Conservation (phyloP, 2,329 filamentous ascomycete genomes). For the Botrytis byssoidea region DNA sequence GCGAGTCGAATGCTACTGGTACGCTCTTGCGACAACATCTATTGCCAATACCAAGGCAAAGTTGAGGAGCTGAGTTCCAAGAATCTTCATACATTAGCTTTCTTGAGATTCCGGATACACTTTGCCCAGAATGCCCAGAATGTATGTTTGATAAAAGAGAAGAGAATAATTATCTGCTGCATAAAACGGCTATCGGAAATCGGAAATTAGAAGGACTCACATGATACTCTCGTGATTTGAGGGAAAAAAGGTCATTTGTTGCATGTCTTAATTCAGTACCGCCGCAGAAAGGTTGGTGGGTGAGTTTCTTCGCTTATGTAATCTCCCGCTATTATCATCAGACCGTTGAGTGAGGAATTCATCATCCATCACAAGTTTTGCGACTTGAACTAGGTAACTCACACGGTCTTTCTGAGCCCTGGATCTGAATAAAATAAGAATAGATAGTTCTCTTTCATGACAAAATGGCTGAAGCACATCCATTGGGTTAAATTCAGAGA, state of each 20-base stretch:
- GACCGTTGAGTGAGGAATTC: neutral
- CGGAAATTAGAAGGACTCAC: neutral
- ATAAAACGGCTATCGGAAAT: neutral
- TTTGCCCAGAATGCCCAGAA: neutral
- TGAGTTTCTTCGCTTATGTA: neutral
- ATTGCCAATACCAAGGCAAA: constrained; percentile 10
- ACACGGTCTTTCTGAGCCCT: neutral
- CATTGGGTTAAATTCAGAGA: neutral
- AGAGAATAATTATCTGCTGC: neutral
- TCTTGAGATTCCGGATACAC: neutral
- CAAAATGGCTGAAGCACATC: neutral
- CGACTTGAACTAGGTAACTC: neutral
- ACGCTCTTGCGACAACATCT: neutral
- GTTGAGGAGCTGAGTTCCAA: neutral
- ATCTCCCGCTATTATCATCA: neutral
- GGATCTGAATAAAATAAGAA: neutral
- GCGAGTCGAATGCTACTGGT: neutral
- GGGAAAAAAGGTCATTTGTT: neutral
- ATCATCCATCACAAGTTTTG: neutral
- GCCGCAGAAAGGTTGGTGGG: neutral
- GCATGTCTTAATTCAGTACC: neutral
- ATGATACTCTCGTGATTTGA: neutral
- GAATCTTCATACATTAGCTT: neutral
- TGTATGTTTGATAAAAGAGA: neutral
- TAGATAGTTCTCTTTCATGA: neutral